Base-by-base conservation (phyloP, 2,329 filamentous ascomycete genomes). In the Elsinoe necatrix region DNA sequence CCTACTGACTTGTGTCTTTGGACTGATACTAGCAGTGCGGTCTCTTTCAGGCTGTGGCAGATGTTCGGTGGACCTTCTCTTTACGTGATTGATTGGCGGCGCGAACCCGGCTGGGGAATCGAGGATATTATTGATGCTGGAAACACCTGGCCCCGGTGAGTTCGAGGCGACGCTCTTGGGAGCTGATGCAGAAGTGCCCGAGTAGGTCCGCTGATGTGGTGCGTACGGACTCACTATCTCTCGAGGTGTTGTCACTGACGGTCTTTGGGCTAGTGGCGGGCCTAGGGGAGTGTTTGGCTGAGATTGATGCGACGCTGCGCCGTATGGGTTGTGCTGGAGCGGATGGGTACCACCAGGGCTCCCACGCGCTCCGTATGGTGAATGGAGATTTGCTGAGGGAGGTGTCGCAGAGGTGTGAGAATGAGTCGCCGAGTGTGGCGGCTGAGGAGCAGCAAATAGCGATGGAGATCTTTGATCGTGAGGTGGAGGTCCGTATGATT, bases 1-100 rank as follows among this genome's bases (percentile, higher is more conserved):
- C 23, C 65, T 64, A 14, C 63, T 64, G 4, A 68, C 58, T 42
- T 67, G 68, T 34, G 87, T 89, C 72, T 89, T 90, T 27, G 89
- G 88, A 67, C 87, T 92, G 52, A 92, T 82, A 65, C 86, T 91
- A 55, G 86, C 69, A 67, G 84, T 88, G 51, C 80, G 76, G 60
- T 87, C 86, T 64, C 85, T 80, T 56, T 89, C 85, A 61, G 77
- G 77, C 50, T 77, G 76, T 42, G 79, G 78, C 58, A 77, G 74
- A 42, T 72, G 66, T 18, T 69, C 66, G 43, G 65, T 65, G 1
- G 59, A 60, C n/a, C 57, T 50, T 7, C 59, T 54, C 45, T 60
- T 60, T 7, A 43, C 8, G 29, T 63, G 54, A 16, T 29, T 29
- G 7, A 48, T 25, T 1, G 34, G 61, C 14, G 63, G 63, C 31